phyloP scores from a whole-genome alignment of 345 rosid species.

The Murraya koenigii region DNA sequence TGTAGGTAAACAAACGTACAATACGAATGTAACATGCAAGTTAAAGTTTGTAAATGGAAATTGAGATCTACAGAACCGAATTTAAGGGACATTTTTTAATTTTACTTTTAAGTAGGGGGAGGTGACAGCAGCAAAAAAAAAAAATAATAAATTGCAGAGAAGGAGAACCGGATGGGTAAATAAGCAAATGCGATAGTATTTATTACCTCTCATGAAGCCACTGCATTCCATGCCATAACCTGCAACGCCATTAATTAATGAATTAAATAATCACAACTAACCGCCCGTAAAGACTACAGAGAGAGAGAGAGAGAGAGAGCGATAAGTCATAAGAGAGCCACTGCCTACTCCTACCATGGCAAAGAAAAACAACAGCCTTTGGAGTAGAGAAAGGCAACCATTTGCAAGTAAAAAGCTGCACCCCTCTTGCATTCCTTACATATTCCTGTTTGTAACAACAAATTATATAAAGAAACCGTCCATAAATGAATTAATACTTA shows the following conservation, averaged over 20 bases:
- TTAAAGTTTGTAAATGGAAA: no score
- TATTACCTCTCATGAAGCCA: constrained; percentile 89
- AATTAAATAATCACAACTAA: constrained; percentile 24
- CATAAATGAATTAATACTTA: no score
- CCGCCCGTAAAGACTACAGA: neutral
- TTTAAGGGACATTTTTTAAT: no score
- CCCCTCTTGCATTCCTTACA: constrained; percentile 70
- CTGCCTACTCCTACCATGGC: constrained; percentile 57
- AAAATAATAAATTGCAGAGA: no score
- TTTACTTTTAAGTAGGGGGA: rapidly evolving
- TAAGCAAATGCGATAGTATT: neutral
- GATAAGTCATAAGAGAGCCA: no score
- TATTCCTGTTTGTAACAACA: constrained; percentile 40
- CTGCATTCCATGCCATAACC: constrained; percentile 99
- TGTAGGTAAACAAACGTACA: neutral
- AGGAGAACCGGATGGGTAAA: no score
- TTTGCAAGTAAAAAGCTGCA: constrained; percentile 73
- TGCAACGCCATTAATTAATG: constrained; percentile 48
- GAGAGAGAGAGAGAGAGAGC: neutral
- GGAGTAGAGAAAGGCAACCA: constrained; percentile 82
- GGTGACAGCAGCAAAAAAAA: no score
- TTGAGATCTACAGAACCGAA: no score
- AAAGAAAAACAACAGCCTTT: constrained; percentile 82
- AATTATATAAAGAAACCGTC: neutral
- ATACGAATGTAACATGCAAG: neutral